phyloP scores from a whole-genome alignment of 352 stramenopile species.

The Globisporangium cylindrosporum region DNA sequence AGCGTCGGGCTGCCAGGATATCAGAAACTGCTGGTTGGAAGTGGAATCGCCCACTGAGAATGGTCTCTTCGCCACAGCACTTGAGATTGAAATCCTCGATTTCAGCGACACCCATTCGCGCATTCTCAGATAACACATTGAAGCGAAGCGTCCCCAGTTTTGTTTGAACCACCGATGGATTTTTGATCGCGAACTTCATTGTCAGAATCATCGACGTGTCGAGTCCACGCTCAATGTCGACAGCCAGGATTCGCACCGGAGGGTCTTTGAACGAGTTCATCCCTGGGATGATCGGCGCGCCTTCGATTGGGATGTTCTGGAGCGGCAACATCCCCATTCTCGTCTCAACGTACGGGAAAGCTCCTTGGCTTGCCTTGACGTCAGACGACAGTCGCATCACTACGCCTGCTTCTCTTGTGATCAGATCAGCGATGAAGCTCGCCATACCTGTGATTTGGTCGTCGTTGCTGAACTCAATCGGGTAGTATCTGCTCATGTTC shows the following conservation, averaged over 20 bases:
- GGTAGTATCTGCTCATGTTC: conserved; percentile 73
- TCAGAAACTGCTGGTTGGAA: conserved; percentile 44
- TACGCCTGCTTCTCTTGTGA: conserved; percentile 59
- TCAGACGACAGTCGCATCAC: conserved; percentile 53
- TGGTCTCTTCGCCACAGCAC: conserved; percentile 54
- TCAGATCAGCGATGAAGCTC: conserved; percentile 48
- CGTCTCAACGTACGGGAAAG: conserved; percentile 66
- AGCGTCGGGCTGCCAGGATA: conserved; percentile 33
- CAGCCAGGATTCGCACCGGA: conserved; percentile 52
- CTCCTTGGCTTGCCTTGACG: conserved; percentile 34
- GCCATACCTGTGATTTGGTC: conserved; percentile 48
- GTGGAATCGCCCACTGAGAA: conserved; percentile 55
- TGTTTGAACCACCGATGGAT: conserved; percentile 68
- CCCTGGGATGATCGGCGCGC: conserved; percentile 44
- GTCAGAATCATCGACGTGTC: conserved; percentile 45
- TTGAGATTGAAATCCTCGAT: conserved; percentile 65
- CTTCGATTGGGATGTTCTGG: conserved; percentile 55
- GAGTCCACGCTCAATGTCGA: conserved; percentile 65
- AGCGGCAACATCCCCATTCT: conserved; percentile 73
- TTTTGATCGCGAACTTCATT: conserved; percentile 70
- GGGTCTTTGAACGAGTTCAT: conserved; percentile 73
- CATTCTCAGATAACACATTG: conserved; percentile 45
- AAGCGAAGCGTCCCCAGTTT: conserved; percentile 51
- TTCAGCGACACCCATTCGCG: conserved; percentile 52
- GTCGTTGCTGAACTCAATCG: conserved; percentile 42